Conservation (phyloP, 306 rosid species). For the Corylus heterophylla region DNA sequence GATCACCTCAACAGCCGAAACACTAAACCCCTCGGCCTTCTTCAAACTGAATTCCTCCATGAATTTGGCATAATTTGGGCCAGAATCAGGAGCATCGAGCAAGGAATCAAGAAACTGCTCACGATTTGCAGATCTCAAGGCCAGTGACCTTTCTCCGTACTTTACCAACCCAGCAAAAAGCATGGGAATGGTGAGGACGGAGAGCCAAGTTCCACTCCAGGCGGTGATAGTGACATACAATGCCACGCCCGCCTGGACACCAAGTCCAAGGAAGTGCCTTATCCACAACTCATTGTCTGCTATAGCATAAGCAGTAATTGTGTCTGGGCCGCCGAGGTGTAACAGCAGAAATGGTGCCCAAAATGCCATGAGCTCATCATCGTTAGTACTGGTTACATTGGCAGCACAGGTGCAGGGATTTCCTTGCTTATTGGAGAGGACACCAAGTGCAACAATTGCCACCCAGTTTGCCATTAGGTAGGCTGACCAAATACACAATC, state of each 20-base stretch:
- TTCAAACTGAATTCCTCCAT: slow-evolving; percentile 7
- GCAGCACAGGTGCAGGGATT: background rate
- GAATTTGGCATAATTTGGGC: slow-evolving; percentile 12
- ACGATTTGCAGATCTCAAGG: slow-evolving; percentile 7
- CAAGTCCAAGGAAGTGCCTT: background rate
- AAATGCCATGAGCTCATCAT: background rate
- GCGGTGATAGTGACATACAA: background rate
- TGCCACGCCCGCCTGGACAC: background rate
- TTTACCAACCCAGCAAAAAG: background rate
- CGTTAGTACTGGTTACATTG: background rate
- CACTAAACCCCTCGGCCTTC: background rate
- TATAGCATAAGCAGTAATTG: background rate
- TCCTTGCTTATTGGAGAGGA: slow-evolving; percentile 2
- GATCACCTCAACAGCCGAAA: background rate
- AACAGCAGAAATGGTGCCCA: slow-evolving; percentile 6
- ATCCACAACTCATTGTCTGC: slow-evolving; percentile 6
- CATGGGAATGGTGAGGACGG: slow-evolving; percentile 2
- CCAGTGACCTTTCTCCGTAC: background rate
- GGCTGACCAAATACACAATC: background rate
- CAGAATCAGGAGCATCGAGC: slow-evolving; percentile 13
- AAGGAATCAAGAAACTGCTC: slow-evolving; percentile 7
- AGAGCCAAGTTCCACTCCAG: slow-evolving; percentile 3
- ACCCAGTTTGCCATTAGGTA: slow-evolving; percentile 2
- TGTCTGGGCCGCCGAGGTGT: background rate
- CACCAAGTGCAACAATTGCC: slow-evolving; percentile 5